Conservation (phyloP, 306 rosid genomes). For the Casuarina equisetifolia region DNA sequence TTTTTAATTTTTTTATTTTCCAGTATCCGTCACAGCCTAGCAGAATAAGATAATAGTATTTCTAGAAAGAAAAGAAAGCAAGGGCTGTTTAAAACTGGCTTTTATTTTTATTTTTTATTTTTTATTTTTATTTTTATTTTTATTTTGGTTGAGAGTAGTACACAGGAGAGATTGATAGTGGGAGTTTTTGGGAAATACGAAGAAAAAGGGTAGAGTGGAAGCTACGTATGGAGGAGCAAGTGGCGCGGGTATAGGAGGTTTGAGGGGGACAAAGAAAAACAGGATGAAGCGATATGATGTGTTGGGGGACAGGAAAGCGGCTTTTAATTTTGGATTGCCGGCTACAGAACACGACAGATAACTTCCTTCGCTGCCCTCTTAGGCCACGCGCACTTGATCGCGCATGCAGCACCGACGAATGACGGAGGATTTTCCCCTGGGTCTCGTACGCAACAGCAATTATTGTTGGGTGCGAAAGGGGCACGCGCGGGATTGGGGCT, state of each 20-base stretch:
- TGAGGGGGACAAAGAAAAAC: conserved; percentile 51
- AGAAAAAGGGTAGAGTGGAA: conserved; percentile 5
- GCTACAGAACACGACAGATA: conserved; percentile 35
- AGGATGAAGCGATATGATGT: conserved; percentile 41
- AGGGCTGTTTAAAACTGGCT: too few species aligned
- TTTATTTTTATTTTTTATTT: too few species aligned
- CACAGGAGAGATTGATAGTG: too few species aligned
- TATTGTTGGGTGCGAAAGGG: conserved; percentile 2
- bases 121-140: too few species aligned
- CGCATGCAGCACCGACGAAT: conserved; percentile 1
- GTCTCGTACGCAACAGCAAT: neutral
- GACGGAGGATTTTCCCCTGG: neutral
- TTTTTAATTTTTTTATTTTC: too few species aligned
- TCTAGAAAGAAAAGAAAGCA: too few species aligned
- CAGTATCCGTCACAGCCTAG: too few species aligned
- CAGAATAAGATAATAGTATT: too few species aligned
- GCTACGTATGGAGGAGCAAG: conserved; percentile 22
- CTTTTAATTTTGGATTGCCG: conserved; percentile 50
- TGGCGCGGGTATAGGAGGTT: neutral
- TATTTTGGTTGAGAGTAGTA: too few species aligned
- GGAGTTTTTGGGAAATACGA: neutral
- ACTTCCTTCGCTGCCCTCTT: conserved; percentile 15
- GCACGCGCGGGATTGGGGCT: conserved; percentile 32
- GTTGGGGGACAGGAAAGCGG: conserved; percentile 61
- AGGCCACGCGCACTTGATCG: conserved; percentile 10